Base-by-base conservation (phyloP, 2,329 filamentous ascomycete species). In the Chaetothyriales sp. region DNA sequence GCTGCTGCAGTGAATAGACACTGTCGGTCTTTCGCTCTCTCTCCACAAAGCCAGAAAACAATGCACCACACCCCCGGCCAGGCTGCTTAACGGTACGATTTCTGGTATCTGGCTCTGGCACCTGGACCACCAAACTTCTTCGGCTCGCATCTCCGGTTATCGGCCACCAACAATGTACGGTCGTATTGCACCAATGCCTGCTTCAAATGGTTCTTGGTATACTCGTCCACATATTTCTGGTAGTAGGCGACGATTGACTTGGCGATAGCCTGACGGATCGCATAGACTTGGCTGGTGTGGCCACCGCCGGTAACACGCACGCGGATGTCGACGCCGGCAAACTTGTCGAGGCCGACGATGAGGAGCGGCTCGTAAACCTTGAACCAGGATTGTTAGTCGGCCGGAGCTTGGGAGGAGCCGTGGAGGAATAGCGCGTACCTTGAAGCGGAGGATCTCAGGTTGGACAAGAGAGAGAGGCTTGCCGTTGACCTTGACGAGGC, bases 221-320 rank as follows among this genome's bases (percentile, higher is more conserved):
- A 89, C 86, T 98, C 92, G 72, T 98, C 92, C 76, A 97, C 88
- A 78, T 84, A 98, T 82, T 98, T 95, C 80, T 95, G 90, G 86
- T 95, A 97, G 85, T 95, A 95, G 75, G 89, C 85, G 69, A 94
- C 84, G 72, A 94, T 87, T 68, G 85, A 85, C 83, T 97, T 98
- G 78, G 89, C 83, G 71, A 98, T 97, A 68, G 92, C 90, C 80
- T 98, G 92, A 67, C 92, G 89, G 80, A 97, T 88, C 72, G 92
- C 92, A 77, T 97, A 95, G 76, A 95, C 81, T 76, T 95, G 89
- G 57, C 87, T 94, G 63, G 86, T 89, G 81, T 97, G 90, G 78
- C 90, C 92, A 86, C 92, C 92, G 73, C 92, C 92, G 68, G 82
- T 80, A 68, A 97, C 92, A 69, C 89, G 86, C 72, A 97, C 88